phyloP scores from a whole-genome alignment of 495 filamentous ascomycete genomes.

The Neurospora sp. region DNA sequence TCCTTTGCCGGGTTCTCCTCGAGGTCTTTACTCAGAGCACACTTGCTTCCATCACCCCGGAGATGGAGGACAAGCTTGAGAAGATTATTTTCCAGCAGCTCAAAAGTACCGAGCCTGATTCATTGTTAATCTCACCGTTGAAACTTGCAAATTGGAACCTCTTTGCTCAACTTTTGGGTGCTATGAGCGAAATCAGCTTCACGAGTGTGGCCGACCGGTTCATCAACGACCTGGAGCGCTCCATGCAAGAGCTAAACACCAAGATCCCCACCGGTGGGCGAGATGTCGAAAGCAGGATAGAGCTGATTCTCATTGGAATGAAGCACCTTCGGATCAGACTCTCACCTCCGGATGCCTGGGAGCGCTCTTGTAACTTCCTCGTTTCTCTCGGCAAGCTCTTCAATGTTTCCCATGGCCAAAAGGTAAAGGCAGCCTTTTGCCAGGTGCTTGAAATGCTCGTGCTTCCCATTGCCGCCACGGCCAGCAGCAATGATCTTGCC shows the following conservation, averaged over 20 bases:
- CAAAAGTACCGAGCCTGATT: conserved; percentile 75
- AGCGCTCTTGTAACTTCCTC: conserved; percentile 82
- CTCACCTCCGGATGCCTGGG: conserved; percentile 65
- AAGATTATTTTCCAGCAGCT: conserved; percentile 91
- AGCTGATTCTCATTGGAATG: conserved; percentile 83
- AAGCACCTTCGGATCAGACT: conserved; percentile 69
- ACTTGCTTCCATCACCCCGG: conserved; percentile 66
- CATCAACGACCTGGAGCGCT: conserved; percentile 64
- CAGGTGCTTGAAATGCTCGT: conserved; percentile 78
- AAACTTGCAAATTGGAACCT: conserved; percentile 91
- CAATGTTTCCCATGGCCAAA: conserved; percentile 69
- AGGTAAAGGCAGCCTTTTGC: conserved; percentile 89
- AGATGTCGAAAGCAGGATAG: conserved; percentile 69
- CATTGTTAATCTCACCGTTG: conserved; percentile 65
- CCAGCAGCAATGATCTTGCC: conserved; percentile 59
- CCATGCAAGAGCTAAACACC: conserved; percentile 58
- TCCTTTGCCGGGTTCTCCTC: conserved; percentile 86
- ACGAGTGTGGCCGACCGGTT: conserved; percentile 73
- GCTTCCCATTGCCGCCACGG: conserved; percentile 76
- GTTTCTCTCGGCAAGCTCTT: conserved; percentile 71
- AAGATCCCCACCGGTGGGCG: conserved; percentile 46
- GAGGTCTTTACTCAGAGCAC: conserved; percentile 89
- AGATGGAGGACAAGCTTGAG: conserved; percentile 85
- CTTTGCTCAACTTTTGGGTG: conserved; percentile 81
- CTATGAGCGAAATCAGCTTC: conserved; percentile 91